A percentile compares a stretch with the other conserved stretches of the same genome.
Evolutionary conservation across 371 early-diverging fungal genomes (phyloP).

Genomic region (Catenaria anguillulae): DNA sequence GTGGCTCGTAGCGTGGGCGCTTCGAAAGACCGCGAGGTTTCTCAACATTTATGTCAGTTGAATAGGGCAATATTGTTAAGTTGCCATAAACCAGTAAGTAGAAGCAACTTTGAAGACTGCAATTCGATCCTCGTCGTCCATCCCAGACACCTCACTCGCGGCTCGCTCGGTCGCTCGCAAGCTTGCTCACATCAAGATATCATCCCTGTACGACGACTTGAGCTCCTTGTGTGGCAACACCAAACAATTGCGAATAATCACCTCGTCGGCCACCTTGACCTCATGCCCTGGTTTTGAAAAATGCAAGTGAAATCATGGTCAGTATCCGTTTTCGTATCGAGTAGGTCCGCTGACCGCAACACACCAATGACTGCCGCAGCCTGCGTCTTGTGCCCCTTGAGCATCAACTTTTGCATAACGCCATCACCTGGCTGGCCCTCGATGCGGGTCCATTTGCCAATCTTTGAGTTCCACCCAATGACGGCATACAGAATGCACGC

Average conservation of each 20-base stretch:
- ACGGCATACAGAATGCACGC: slow-evolving; percentile 78
- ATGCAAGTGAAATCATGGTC: not conserved
- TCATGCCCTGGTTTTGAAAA: slow-evolving; percentile 42
- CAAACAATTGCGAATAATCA: slow-evolving; percentile 85
- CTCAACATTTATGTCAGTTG: too few species aligned
- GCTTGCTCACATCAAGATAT: slow-evolving; percentile 89
- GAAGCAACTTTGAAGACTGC: too few species aligned
- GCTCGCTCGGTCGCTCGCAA: too few species aligned
- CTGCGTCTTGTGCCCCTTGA: slow-evolving; percentile 80
- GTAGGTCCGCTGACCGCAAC: not conserved
- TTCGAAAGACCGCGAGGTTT: too few species aligned
- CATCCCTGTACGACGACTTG: slow-evolving; percentile 72
- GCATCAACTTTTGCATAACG: slow-evolving; percentile 27
- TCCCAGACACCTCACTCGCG: too few species aligned
- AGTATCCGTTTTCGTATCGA: too few species aligned
- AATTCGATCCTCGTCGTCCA: too few species aligned
- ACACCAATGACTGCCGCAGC: slow-evolving; percentile 70
- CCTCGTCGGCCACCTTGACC: slow-evolving; percentile 77
- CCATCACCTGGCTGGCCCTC: slow-evolving; percentile 64
- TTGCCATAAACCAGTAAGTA: too few species aligned
- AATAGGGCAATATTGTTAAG: too few species aligned
- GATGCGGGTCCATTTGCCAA: slow-evolving; percentile 86
- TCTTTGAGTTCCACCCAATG: slow-evolving; percentile 87
- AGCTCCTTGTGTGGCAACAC: slow-evolving; percentile 95
- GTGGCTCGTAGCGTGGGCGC: too few species aligned